Percentiles rank a stretch among this genome's conserved stretches.
These are phyloP conservation scores for Porphyra umbilicalis DNA, from an alignment of 31 red algal genomes.

Conservation along the genomic window DNA sequence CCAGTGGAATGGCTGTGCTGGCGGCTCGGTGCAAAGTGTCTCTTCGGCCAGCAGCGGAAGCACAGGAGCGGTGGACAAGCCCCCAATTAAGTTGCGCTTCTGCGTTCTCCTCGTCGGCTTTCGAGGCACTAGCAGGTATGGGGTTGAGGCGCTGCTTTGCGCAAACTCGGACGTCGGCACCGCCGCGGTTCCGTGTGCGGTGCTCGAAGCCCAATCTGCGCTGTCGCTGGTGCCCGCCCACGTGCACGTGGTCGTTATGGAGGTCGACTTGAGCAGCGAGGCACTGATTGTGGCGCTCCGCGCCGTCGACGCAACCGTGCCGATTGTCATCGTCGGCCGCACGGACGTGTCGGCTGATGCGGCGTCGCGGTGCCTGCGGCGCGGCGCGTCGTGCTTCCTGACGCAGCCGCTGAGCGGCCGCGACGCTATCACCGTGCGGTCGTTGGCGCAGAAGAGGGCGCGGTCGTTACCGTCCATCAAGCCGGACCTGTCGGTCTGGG, in stretches of 20 bases:
- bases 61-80: not conserved
- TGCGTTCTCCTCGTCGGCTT: slow-evolving; percentile 60
- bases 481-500: not conserved
- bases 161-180: not conserved
- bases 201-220: not conserved
- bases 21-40: not conserved
- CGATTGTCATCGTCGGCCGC: slow-evolving; percentile 10
- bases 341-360: not conserved
- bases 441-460: slow-evolving; percentile 1
- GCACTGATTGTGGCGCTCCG: not conserved
- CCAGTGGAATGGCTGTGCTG: not conserved
- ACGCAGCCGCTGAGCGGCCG: slow-evolving; percentile 2
- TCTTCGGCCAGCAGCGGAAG: not conserved
- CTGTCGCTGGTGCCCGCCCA: not conserved
- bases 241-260: not conserved
- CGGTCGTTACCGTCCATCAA: not conserved
- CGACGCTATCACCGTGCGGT: not conserved
- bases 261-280: not conserved
- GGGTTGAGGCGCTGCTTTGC: slow-evolving; percentile 21
- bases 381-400: slow-evolving; percentile 2
- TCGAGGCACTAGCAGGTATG: slow-evolving; percentile 50
- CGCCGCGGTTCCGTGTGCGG: not conserved
- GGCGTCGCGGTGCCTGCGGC: slow-evolving; percentile 1
- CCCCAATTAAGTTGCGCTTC: slow-evolving; percentile 3
- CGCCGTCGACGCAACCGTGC: not conserved